These are phyloP conservation scores for Clohesyomyces aquaticus DNA, from an alignment of 495 filamentous ascomycete species.

Conservation along the genomic window DNA sequence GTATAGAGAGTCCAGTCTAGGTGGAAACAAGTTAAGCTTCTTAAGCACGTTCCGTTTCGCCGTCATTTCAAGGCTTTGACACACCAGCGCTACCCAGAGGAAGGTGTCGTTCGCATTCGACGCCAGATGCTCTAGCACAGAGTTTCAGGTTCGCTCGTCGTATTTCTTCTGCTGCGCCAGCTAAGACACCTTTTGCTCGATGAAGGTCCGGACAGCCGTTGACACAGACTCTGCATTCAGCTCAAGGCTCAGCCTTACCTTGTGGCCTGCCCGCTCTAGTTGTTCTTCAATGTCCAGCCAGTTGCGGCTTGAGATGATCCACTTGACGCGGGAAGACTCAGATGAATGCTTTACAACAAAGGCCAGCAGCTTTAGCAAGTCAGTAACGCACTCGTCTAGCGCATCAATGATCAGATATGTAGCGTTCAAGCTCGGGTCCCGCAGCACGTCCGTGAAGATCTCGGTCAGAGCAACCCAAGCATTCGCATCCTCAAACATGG, in stretches of 20 bases:
- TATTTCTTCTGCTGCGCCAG: slow-evolving; percentile 36
- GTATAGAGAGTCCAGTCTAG: slow-evolving; percentile 45
- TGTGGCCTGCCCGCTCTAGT: slow-evolving; percentile 9
- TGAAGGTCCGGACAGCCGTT: slow-evolving; percentile 8
- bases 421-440: slow-evolving; percentile 9
- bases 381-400: slow-evolving; percentile 22
- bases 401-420: slow-evolving; percentile 21
- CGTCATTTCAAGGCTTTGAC: slow-evolving; percentile 28
- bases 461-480: slow-evolving; percentile 15
- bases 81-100: too few species aligned
- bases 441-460: slow-evolving; percentile 17
- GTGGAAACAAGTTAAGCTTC: slow-evolving; percentile 36
- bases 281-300: slow-evolving; percentile 17
- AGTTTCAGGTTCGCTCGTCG: slow-evolving; percentile 15
- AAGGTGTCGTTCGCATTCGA: slow-evolving; percentile 40
- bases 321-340: slow-evolving; percentile 16
- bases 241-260: slow-evolving; percentile 20
- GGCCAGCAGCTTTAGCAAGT: slow-evolving; percentile 14
- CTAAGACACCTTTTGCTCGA: slow-evolving; percentile 3
- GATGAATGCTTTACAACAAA: slow-evolving; percentile 18
- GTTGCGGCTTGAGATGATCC: slow-evolving; percentile 22
- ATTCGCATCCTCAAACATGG: slow-evolving; percentile 42
- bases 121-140: slow-evolving; percentile 22
- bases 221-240: slow-evolving; percentile 19
- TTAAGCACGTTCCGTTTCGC: not conserved